Evolutionary conservation across 441 rosid species (phyloP), one percentile per base, ranked within the genome.

Genomic region (Jatropha podagrica): DNA sequence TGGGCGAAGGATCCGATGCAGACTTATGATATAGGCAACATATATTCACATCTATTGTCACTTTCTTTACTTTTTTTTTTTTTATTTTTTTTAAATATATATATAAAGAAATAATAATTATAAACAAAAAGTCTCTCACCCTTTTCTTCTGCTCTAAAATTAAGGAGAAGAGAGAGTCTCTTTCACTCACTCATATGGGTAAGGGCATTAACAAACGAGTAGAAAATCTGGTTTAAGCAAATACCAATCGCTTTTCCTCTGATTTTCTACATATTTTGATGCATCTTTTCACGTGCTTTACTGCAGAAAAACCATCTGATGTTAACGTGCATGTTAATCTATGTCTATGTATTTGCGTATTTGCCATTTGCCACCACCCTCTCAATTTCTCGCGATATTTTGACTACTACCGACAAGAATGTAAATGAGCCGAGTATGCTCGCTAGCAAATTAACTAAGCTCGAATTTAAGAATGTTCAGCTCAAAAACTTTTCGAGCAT

Each of bases 1-100:
- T 80, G 71, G 91, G 90, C 80, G 97, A 84, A 85, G 97, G 96
- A 93, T 91, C 98, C 98, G 78, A 91, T 83, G 95, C 87, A 32
- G 32, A 32, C 32, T 32, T 32, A 80, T 41, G 49, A 80, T 74
- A 79, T 82, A 71, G 69, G 77, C 71, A 69, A 73, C 61, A 70
- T 40, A 68, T 75, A 81, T 75, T 62, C 81, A 73, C 77, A 77
- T 80, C 72, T 76, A 41, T 9, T 68, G 58, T 5, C 70, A 52
- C 56, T 52, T 52, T 52, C 56, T 52, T 52, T 52, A 3, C 60
- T 55, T 55, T n/a, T 15, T 55, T 18, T n/a, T 17, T 55, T 55
- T n/a, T 56, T 56, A 18, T 56, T 49, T 40, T 62, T 42, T 68
- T 58, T 66, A 42, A 12, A 48, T 10, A 48, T 32, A 64, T 32